Evolutionary conservation across 371 early-diverging fungal species (phyloP).

Genomic region (Rhizomucor pusillus): DNA sequence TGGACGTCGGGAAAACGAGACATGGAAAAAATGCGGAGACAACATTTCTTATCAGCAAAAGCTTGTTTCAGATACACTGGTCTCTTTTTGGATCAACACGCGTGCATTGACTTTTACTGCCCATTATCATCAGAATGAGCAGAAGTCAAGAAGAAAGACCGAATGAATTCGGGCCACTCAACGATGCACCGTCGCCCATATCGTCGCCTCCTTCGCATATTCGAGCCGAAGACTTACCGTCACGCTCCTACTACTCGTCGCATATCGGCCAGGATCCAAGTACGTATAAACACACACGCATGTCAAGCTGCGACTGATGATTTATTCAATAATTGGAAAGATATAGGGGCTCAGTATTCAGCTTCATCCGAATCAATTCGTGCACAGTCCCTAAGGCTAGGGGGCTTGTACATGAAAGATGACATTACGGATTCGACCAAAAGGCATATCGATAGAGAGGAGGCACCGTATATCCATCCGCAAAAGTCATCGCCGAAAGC

Average conservation of each 20-base stretch:
- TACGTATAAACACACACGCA: conserved; percentile 7
- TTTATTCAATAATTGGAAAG: conserved; percentile 3
- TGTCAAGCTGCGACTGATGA: background rate
- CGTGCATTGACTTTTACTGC: too few relatives aligned
- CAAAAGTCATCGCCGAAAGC: background rate
- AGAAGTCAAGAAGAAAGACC: background rate
- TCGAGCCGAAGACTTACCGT: conserved; percentile 36
- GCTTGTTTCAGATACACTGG: background rate
- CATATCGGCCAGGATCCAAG: conserved; percentile 33
- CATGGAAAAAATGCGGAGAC: background rate
- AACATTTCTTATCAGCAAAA: background rate
- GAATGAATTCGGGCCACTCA: background rate
- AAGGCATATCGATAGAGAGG: too few relatives aligned
- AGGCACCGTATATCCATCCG: background rate
- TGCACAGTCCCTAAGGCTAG: conserved; percentile 57
- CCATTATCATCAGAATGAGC: too few relatives aligned
- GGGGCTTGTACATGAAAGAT: conserved; percentile 28
- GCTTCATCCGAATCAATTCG: conserved; percentile 53
- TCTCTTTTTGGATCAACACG: background rate
- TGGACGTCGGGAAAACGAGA: background rate
- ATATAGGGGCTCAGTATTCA: conserved; percentile 30
- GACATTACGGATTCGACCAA: background rate
- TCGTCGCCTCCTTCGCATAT: background rate
- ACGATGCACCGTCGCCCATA: conserved; percentile 3
- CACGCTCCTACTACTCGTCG: conserved; percentile 48